Evolutionary conservation across 1,139 yeast species (phyloP).

Genomic region (Taphrina wiesneri): DNA sequence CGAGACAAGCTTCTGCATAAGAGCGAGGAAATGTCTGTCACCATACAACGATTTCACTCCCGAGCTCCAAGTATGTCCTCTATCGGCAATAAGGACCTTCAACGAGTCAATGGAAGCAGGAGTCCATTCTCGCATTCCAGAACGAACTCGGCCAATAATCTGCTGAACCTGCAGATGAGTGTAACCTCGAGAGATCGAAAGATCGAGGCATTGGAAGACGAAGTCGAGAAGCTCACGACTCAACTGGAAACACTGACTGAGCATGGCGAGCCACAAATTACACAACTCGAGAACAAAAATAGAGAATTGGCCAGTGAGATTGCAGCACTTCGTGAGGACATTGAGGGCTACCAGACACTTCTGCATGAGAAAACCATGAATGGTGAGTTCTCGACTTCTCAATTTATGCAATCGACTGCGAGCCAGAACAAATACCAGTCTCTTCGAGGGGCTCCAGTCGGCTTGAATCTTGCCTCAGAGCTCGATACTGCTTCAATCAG

Average conservation of each 20-base stretch:
- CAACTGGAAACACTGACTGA: not conserved
- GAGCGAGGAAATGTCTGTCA: constrained; percentile 15
- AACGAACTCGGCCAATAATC: constrained; percentile 1
- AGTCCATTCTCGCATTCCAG: constrained; percentile 6
- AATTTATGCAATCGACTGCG: constrained; percentile 21
- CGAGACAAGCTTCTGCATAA: not conserved
- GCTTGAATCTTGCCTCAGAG: constrained; percentile 18
- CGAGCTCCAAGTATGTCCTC: not conserved
- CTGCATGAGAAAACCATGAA: constrained; percentile 20
- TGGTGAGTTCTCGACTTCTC: constrained; percentile 24
- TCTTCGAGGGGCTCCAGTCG: constrained; percentile 18
- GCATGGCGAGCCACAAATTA: constrained; percentile 2
- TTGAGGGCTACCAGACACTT: constrained; percentile 25
- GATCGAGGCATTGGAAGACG: constrained; percentile 1
- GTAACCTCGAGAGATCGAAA: constrained; percentile 14
- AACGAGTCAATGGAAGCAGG: not conserved
- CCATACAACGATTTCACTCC: constrained; percentile 3
- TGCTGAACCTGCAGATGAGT: constrained; percentile 17
- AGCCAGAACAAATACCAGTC: constrained; percentile 9
- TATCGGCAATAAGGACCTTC: not conserved
- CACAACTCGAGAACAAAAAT: not conserved
- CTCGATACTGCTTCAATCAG: not conserved
- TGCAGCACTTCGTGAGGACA: constrained; percentile 10
- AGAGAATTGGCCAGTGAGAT: constrained; percentile 6
- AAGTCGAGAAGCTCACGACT: not conserved